phyloP scores from a whole-genome alignment of 1,284 basidiomycete species.

The Leccinum colubrinum region DNA sequence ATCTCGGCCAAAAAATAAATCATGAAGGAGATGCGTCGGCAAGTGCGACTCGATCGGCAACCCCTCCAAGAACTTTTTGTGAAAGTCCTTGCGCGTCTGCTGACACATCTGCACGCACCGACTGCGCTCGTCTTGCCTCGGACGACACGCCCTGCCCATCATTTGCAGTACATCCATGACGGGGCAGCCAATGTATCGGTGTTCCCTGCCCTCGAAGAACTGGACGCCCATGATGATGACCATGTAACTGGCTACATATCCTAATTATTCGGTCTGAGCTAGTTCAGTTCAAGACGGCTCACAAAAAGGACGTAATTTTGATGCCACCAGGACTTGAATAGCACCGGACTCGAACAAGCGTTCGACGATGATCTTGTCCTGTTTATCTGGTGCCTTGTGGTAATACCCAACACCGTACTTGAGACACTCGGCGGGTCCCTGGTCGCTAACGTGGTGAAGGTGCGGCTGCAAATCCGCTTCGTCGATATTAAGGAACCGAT shows the following conservation, averaged over 20 bases:
- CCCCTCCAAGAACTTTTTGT: conserved; percentile 89
- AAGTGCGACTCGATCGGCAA: conserved; percentile 73
- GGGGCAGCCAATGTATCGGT: conserved; percentile 87
- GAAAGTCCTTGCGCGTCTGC: conserved; percentile 63
- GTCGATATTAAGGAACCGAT: conserved; percentile 91
- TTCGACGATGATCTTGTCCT: conserved; percentile 93
- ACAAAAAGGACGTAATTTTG: conserved; percentile 57
- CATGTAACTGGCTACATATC: conserved; percentile 94
- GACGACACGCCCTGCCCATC: conserved; percentile 96
- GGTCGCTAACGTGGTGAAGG: conserved; percentile 75
- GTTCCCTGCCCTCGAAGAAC: conserved; percentile 93
- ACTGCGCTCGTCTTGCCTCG: conserved; percentile 76
- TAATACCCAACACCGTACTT: conserved; percentile 94
- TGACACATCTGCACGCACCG: conserved; percentile 53
- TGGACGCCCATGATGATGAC: conserved; percentile 99
- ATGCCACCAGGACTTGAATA: conserved; percentile 89
- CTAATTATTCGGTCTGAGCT: conserved; percentile 34
- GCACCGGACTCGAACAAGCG: conserved; percentile 82
- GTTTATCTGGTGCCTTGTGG: conserved; percentile 90
- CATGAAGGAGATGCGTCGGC: conserved; percentile 84
- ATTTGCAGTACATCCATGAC: conserved; percentile 98
- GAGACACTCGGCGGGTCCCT: conserved; percentile 68
- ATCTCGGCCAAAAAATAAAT: conserved; percentile 98
- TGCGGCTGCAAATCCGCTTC: conserved; percentile 84
- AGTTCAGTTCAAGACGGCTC: not conserved